Percentiles rank a stretch among this genome's conserved stretches.
These are phyloP conservation scores for Inonotus obliquus DNA, from an alignment of 1,284 basidiomycete genomes.

Conservation along the genomic window DNA sequence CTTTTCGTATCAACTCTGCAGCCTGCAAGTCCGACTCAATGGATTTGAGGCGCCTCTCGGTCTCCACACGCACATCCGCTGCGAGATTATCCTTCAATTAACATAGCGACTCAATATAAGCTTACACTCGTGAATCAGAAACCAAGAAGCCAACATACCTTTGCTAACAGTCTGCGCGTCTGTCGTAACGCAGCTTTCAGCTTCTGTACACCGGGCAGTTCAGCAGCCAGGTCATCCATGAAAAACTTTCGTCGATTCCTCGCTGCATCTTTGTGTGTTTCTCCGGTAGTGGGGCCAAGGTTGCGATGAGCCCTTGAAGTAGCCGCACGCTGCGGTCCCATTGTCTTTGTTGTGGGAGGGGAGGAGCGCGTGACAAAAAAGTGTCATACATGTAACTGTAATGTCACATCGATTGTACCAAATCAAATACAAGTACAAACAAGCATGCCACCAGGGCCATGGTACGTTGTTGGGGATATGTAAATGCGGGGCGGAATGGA, in stretches of 20 bases:
- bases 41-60: slow-evolving; percentile 70
- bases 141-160: slow-evolving; percentile 38
- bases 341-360: neutral
- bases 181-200: slow-evolving; percentile 77
- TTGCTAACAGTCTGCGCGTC: slow-evolving; percentile 72
- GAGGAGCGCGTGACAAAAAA: no score
- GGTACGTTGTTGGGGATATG: no score
- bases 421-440: no score
- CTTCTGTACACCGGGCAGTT: slow-evolving; percentile 65
- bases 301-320: neutral
- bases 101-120: neutral
- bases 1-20: slow-evolving; percentile 56
- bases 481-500: no score
- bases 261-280: neutral
- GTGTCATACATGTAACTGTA: no score
- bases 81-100: slow-evolving; percentile 62
- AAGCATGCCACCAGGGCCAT: no score
- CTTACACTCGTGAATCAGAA: neutral
- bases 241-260: neutral
- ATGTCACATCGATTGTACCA: no score
- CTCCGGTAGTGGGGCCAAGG: neutral
- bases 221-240: neutral
- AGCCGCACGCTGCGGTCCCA: neutral
- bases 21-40: slow-evolving; percentile 71
- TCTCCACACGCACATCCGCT: slow-evolving; percentile 71